phyloP scores from a whole-genome alignment of 495 filamentous ascomycete species.

The Darksidea phi region DNA sequence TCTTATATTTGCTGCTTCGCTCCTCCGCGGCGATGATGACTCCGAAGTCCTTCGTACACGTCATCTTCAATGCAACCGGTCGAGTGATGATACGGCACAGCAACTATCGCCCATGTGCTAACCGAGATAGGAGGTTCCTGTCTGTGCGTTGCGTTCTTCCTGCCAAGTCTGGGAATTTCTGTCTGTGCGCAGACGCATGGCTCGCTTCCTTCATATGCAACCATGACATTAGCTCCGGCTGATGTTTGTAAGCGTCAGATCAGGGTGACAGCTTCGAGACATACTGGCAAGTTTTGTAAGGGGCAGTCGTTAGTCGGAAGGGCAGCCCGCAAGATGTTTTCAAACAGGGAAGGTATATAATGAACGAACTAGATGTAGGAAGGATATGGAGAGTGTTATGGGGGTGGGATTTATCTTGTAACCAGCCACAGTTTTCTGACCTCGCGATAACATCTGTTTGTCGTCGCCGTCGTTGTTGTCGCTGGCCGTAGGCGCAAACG shows the following conservation, averaged over 20 bases:
- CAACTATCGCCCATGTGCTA: neutral
- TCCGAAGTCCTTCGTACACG: neutral
- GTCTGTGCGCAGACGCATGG: neutral
- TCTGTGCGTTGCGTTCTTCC: neutral
- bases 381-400: too few species aligned
- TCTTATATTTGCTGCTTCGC: neutral
- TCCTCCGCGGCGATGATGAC: neutral
- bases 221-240: neutral
- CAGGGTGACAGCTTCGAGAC: too few species aligned
- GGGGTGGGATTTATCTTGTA: too few species aligned
- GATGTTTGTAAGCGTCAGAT: neutral
- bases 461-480: too few species aligned
- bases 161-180: slow-evolving; percentile 2
- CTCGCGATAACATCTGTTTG: too few species aligned
- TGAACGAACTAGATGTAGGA: too few species aligned
- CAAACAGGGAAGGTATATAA: too few species aligned
- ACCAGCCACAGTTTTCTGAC: too few species aligned
- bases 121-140: neutral
- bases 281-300: too few species aligned
- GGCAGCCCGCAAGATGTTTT: too few species aligned
- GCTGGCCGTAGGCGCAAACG: too few species aligned
- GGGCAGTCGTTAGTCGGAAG: too few species aligned
- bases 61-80: neutral
- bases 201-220: neutral
- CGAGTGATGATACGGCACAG: neutral